Conservation (phyloP, 163 green algal genomes). For the Trebouxia gelatinosa region DNA sequence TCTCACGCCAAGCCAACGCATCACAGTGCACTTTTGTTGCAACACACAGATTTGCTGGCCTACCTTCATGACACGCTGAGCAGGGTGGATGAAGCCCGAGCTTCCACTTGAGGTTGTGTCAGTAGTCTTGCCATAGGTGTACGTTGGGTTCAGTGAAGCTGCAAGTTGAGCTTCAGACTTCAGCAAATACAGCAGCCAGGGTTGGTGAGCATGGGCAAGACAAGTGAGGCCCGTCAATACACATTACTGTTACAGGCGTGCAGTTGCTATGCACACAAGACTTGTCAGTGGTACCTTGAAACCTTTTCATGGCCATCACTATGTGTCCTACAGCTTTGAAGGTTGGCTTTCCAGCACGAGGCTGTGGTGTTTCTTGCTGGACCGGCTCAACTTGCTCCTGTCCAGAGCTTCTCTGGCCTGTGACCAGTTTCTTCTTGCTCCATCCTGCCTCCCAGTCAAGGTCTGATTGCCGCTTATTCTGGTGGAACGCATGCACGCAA, state of each 20-base stretch:
- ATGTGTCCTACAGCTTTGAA: constrained; percentile 39
- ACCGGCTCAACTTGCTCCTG: not conserved
- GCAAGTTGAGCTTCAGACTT: no score
- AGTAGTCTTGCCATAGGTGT: constrained; percentile 41
- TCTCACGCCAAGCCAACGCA: no score
- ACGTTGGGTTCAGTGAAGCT: constrained; percentile 45
- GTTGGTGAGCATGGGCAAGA: no score
- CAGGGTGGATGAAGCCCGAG: not conserved
- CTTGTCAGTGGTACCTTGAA: no score
- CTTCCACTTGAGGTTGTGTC: not conserved
- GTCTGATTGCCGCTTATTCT: not conserved
- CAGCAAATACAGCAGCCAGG: no score
- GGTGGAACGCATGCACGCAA: not conserved
- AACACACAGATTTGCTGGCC: not conserved
- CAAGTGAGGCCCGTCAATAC: no score
- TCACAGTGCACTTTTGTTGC: not conserved
- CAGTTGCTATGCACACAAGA: no score
- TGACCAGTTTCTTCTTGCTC: constrained; percentile 20
- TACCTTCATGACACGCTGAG: not conserved
- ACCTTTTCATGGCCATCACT: constrained; percentile 43
- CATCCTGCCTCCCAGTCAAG: constrained; percentile 9
- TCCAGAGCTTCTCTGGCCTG: not conserved
- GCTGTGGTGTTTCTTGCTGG: not conserved
- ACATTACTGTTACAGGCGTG: no score
- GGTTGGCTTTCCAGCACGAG: not conserved